phyloP scores from a whole-genome alignment of 2,329 filamentous ascomycete species.

The Coniochaeta sp. region DNA sequence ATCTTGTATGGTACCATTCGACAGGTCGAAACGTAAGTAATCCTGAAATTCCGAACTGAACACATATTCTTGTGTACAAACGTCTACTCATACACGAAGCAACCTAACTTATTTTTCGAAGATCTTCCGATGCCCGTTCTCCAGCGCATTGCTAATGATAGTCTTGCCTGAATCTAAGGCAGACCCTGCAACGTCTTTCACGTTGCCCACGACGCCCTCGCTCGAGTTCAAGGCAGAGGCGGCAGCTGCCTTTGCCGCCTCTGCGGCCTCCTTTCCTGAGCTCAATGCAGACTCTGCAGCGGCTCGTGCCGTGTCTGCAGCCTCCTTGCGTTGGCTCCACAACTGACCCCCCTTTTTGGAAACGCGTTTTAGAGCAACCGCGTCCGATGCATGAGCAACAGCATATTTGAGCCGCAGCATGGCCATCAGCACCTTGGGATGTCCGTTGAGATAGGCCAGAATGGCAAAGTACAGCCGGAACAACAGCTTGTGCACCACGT shows the following conservation, averaged over 20 bases:
- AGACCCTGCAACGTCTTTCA: background rate
- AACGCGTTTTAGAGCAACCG: background rate
- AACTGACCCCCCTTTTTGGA: background rate
- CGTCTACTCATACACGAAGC: background rate
- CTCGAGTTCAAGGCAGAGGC: background rate
- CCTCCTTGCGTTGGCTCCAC: background rate
- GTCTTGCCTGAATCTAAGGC: background rate
- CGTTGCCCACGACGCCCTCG: background rate
- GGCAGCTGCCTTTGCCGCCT: background rate
- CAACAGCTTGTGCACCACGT: slow-evolving; percentile 63
- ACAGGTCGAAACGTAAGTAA: background rate
- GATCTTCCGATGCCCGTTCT: background rate
- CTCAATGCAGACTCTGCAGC: background rate
- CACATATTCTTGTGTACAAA: background rate
- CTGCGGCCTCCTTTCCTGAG: background rate
- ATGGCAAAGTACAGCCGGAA: slow-evolving; percentile 64
- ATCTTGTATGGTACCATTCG: no score
- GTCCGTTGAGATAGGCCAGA: slow-evolving; percentile 36
- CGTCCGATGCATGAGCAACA: background rate
- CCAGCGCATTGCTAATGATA: background rate
- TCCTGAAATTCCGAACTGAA: background rate
- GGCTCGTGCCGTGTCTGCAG: background rate
- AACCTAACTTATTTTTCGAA: background rate
- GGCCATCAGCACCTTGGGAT: slow-evolving; percentile 32
- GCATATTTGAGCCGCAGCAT: slow-evolving; percentile 21